Evolutionary conservation across 495 filamentous ascomycete genomes (phyloP).

Genomic region (Podospora australis): DNA sequence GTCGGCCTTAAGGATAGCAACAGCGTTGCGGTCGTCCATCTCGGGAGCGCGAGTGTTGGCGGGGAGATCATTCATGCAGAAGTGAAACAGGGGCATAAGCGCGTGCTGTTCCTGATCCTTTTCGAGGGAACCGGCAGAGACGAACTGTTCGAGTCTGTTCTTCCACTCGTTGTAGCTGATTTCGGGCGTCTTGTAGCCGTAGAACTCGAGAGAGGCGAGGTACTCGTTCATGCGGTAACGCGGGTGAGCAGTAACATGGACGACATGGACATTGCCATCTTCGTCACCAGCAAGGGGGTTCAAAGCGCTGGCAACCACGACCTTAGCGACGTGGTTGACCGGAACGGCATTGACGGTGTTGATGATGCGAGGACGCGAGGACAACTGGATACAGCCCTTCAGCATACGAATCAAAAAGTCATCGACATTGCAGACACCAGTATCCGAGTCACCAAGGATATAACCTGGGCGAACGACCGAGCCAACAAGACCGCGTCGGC

Average conservation of each 20-base stretch:
- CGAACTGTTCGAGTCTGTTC: slow-evolving; percentile 54
- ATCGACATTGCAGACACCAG: slow-evolving; percentile 75
- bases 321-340: slow-evolving; percentile 72
- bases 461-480: slow-evolving; percentile 82
- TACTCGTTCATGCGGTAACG: slow-evolving; percentile 74
- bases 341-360: slow-evolving; percentile 93
- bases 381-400: slow-evolving; percentile 83
- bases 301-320: slow-evolving; percentile 68
- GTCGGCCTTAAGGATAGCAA: slow-evolving; percentile 54
- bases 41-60: slow-evolving; percentile 71
- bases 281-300: slow-evolving; percentile 48
- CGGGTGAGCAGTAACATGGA: slow-evolving; percentile 65
- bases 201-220: slow-evolving; percentile 61
- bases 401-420: slow-evolving; percentile 88
- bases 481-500: slow-evolving; percentile 66
- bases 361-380: slow-evolving; percentile 61
- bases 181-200: slow-evolving; percentile 70
- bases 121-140: slow-evolving; percentile 43
- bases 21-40: slow-evolving; percentile 70
- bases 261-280: slow-evolving; percentile 42
- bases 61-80: slow-evolving; percentile 73
- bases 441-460: slow-evolving; percentile 65
- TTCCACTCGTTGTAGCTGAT: slow-evolving; percentile 56
- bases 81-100: slow-evolving; percentile 83
- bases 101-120: slow-evolving; percentile 60